A percentile compares a stretch with the other conserved stretches of the same genome.
phyloP scores from a whole-genome alignment of 495 filamentous ascomycete species.

The Recurvomyces mirabilis region DNA sequence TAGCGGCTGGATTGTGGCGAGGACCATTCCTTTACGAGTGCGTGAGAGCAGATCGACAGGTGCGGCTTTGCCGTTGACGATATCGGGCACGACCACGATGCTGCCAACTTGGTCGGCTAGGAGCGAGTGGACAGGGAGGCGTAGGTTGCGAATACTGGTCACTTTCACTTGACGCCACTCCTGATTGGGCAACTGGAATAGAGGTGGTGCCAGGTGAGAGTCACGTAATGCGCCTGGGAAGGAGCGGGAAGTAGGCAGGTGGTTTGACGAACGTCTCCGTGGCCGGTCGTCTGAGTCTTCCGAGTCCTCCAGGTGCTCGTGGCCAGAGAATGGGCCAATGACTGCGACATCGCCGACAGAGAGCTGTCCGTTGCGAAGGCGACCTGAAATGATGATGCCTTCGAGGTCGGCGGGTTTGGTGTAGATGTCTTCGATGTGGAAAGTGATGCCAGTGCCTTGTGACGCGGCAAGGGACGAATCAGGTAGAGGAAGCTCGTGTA shows the following conservation, averaged over 20 bases:
- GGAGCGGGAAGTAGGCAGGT: constrained; percentile 25
- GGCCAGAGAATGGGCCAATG: constrained; percentile 61
- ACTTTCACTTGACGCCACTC: constrained; percentile 72
- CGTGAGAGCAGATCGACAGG: constrained; percentile 32
- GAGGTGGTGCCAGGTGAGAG: constrained; percentile 25
- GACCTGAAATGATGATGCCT: constrained; percentile 63
- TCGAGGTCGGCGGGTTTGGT: constrained; percentile 32
- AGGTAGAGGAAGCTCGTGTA: constrained; percentile 59
- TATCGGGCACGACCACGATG: constrained; percentile 60
- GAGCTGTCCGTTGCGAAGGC: constrained; percentile 66
- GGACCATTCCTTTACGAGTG: constrained; percentile 76
- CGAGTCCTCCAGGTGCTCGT: constrained; percentile 27
- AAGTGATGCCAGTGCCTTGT: constrained; percentile 49
- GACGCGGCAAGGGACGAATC: constrained; percentile 27
- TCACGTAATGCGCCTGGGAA: constrained; percentile 29
- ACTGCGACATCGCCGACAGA: constrained; percentile 67
- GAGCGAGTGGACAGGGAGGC: constrained; percentile 69
- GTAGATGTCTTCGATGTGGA: constrained; percentile 82
- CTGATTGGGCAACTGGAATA: constrained; percentile 28
- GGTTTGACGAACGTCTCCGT: constrained; percentile 1
- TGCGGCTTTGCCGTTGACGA: constrained; percentile 5
- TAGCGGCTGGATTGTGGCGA: constrained; percentile 46
- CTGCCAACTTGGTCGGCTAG: constrained; percentile 79
- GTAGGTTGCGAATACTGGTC: constrained; percentile 75
- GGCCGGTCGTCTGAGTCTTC: constrained; percentile 23